Percentiles rank a stretch among this genome's conserved stretches.
These are phyloP conservation scores for Gossypium bickii DNA, from an alignment of 345 rosid species.

Conservation along the genomic window DNA sequence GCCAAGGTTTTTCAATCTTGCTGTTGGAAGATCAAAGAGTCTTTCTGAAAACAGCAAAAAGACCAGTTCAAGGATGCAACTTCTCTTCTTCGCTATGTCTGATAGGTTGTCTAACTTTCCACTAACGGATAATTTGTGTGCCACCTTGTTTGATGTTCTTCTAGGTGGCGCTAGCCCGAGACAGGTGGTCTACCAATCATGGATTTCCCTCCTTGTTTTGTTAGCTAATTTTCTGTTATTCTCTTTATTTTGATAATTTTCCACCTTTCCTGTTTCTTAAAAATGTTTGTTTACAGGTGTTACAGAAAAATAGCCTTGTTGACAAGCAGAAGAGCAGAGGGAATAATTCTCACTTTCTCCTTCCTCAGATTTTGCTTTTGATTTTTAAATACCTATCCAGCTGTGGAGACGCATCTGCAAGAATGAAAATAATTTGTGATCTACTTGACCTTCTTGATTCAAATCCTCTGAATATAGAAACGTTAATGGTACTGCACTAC, in stretches of 20 bases:
- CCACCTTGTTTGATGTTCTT: conserved; percentile 90
- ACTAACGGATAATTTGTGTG: conserved; percentile 79
- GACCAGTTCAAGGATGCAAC: conserved; percentile 53
- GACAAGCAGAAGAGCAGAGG: conserved; percentile 64
- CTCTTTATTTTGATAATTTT: not conserved
- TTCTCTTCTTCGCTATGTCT: conserved; percentile 64
- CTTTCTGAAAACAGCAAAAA: conserved; percentile 59
- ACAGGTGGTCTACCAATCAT: conserved; percentile 55
- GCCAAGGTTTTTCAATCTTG: conserved; percentile 69
- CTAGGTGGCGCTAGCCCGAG: conserved; percentile 99
- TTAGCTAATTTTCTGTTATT: not conserved
- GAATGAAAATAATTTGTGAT: conserved; percentile 70
- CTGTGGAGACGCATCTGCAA: conserved; percentile 54
- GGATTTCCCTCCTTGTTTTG: conserved; percentile 5
- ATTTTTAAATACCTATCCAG: conserved; percentile 70
- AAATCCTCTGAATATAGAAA: conserved; percentile 80
- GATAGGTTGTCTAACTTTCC: conserved; percentile 79
- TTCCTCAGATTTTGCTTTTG: conserved; percentile 77
- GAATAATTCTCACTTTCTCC: conserved; percentile 59
- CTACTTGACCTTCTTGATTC: conserved; percentile 85
- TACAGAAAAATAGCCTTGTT: conserved; percentile 67
- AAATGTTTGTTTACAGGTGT: conserved; percentile 46
- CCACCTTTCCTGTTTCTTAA: conserved; percentile 11
- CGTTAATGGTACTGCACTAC: conserved; percentile 74
- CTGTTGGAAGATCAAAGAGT: conserved; percentile 69